A percentile compares a stretch with the other conserved stretches of the same genome.
These are phyloP conservation scores for Wickerhamiella occidentalis DNA, from an alignment of 805 yeast species.

Conservation along the genomic window DNA sequence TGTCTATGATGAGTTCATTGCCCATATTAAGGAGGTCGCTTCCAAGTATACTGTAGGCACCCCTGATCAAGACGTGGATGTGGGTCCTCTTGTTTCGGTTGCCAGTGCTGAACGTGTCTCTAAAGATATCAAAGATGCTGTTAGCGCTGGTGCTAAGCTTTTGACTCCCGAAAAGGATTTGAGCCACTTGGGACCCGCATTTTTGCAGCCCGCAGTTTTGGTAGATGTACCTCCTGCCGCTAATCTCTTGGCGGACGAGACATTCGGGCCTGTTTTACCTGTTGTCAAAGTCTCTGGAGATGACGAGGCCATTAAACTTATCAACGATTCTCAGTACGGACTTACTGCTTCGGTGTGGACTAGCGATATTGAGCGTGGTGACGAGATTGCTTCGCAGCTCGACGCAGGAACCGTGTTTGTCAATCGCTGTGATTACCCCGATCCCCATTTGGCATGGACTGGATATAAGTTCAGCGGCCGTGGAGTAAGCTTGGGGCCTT, in stretches of 20 bases:
- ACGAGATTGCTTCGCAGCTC: conserved; percentile 43
- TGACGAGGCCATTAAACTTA: conserved; percentile 61
- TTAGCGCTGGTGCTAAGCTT: conserved; percentile 42
- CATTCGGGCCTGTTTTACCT: conserved; percentile 81
- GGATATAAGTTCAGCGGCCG: conserved; percentile 63
- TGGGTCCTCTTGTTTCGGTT: conserved; percentile 51
- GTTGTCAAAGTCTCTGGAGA: conserved; percentile 57
- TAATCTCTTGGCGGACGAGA: conserved; percentile 66
- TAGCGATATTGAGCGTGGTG: conserved; percentile 53
- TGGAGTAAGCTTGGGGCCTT: conserved; percentile 58
- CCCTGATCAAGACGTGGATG: conserved; percentile 63
- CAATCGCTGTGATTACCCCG: conserved; percentile 55
- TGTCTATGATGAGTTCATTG: conserved; percentile 43
- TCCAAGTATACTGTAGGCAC: conserved; percentile 54
- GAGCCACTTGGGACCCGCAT: conserved; percentile 72
- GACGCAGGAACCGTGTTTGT: conserved; percentile 57
- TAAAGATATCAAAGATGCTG: conserved; percentile 37
- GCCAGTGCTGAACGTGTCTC: conserved; percentile 38
- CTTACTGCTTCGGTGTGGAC: conserved; percentile 85
- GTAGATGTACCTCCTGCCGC: conserved; percentile 58
- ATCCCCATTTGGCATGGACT: conserved; percentile 56
- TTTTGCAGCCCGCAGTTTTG: conserved; percentile 65
- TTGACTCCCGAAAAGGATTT: conserved; percentile 48
- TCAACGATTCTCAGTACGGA: conserved; percentile 71
- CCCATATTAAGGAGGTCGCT: conserved; percentile 42